Conservation (phyloP, 371 early-diverging fungal genomes). For the Mucor circinelloides region DNA sequence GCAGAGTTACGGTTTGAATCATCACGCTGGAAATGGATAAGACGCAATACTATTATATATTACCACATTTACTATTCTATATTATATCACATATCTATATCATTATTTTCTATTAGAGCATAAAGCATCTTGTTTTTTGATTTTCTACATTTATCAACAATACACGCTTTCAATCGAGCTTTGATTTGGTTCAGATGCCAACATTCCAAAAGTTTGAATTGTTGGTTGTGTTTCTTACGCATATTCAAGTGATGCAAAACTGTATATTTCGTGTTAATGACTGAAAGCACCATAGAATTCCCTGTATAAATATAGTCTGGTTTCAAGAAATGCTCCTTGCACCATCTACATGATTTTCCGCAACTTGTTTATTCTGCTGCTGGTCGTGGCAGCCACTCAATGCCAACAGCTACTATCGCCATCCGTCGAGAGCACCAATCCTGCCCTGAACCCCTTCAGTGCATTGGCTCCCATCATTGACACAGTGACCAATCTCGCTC, state of each 20-base stretch:
- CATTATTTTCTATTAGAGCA: neutral
- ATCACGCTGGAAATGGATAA: slow-evolving; percentile 1
- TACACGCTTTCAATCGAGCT: neutral
- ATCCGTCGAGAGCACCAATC: neutral
- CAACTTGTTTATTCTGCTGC: neutral
- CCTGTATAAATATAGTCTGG: neutral
- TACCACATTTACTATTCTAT: neutral
- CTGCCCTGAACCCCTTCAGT: neutral
- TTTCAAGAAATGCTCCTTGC: neutral
- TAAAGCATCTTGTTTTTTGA: neutral
- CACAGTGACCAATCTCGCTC: neutral
- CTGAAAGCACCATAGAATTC: neutral
- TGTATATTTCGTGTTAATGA: neutral
- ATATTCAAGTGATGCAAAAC: neutral
- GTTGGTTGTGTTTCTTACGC: neutral
- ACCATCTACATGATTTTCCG: neutral
- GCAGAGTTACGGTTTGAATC: neutral
- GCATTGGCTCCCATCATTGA: neutral
- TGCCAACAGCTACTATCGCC: neutral
- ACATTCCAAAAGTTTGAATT: neutral
- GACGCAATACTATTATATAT: neutral
- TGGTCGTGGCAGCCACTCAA: neutral
- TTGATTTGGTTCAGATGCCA: neutral
- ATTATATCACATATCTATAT: neutral
- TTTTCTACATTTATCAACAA: neutral